Conservation (phyloP, 2,329 filamentous ascomycete species). For the Aspergillus quadrilineatus region DNA sequence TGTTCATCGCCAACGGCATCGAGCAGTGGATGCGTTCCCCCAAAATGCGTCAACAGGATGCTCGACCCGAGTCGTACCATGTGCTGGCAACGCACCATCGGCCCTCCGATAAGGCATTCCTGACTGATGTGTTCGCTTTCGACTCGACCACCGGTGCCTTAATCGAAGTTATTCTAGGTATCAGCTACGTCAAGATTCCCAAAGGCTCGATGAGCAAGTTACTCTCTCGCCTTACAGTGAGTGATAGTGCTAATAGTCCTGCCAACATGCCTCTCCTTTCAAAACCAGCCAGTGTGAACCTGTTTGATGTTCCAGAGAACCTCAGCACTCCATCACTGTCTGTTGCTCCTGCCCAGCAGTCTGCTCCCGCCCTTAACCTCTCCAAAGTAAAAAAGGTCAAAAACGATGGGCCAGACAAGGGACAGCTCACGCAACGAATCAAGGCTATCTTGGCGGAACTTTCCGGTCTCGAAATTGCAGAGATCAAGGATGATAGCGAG, state of each 20-base stretch:
- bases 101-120: background rate
- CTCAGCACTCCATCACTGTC: background rate
- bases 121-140: background rate
- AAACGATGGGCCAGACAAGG: too few relatives aligned
- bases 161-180: background rate
- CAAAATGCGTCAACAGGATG: background rate
- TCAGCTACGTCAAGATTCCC: background rate
- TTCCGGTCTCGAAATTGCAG: slow-evolving; percentile 37
- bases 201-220: background rate
- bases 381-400: too few relatives aligned
- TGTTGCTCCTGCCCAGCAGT: background rate
- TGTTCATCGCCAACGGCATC: background rate
- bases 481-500: slow-evolving; percentile 34
- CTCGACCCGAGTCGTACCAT: background rate
- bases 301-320: background rate
- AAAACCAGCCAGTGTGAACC: too few relatives aligned
- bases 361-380: too few relatives aligned
- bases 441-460: background rate
- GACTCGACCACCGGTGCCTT: background rate
- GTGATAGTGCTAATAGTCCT: background rate
- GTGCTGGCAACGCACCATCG: background rate
- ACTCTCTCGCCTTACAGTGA: background rate
- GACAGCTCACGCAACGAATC: background rate
- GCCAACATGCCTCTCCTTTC: background rate
- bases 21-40: background rate